Base-by-base conservation (phyloP, 2,329 filamentous ascomycete genomes). In the Ceratocystis alfenasii region DNA sequence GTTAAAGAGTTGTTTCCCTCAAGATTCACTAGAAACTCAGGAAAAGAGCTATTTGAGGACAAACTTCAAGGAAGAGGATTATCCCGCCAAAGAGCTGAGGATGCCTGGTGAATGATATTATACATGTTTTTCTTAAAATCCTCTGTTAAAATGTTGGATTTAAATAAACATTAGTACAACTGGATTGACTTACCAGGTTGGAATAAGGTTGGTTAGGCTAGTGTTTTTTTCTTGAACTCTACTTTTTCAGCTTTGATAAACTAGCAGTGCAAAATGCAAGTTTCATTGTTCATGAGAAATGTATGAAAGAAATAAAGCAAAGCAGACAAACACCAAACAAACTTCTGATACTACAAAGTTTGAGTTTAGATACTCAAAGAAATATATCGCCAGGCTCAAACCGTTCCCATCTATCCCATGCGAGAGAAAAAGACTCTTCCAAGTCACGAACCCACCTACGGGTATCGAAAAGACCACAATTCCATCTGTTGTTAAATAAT, bases 301-400 rank as follows among this genome's bases (percentile, higher is more conserved):
- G 5, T 28, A 15, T 15, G 48, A 25, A 53, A 53, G 20, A 28
- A 53, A 5, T 8, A 53, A 53, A 22, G 22, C 25, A 25, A 15
- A 17, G 3, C 22, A 41, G 36, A 41, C 36, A 15, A 41, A 41
- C 36, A 41, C 10, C 3, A 62, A 65, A 67, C 10, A 57, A 57
- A n/a, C 17, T n/a, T 30, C 55, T 20, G 15, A 59, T 63, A 53
- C n/a, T 65, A 60, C 15, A 28, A 17, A 48, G n/a, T 17, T 20
- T n/a, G 28, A 63, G n/a, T 46, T 7, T 15, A 33, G 6, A 63
- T 33, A 28, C 30, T 68, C 68, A 81, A 55, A 99, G 80, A 80
- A 90, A 94, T 70, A 99, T 95, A 78, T 99, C 94, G 7, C 93
- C 92, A n/a, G 89, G 87, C 75, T 90, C 84, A 12, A 90, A 92